Evolutionary conservation across 495 filamentous ascomycete genomes (phyloP).

Genomic region (Hypoxylon fragiforme): DNA sequence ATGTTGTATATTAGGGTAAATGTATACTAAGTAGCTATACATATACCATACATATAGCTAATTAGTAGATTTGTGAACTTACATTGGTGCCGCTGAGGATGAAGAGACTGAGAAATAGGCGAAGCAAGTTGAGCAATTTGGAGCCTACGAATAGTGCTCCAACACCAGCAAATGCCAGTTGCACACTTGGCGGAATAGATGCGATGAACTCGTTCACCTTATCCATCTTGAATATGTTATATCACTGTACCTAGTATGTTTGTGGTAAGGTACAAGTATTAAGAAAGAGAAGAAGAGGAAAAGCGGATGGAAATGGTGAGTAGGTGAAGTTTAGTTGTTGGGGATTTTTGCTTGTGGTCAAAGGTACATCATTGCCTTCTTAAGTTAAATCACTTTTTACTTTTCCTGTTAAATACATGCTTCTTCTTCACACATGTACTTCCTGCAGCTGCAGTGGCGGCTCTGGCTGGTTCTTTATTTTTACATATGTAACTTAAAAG

Average conservation of each 20-base stretch:
- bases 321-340: slow-evolving; percentile 3
- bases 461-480: too few species aligned
- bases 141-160: slow-evolving; percentile 62
- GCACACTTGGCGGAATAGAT: slow-evolving; percentile 41
- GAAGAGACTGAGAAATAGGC: slow-evolving; percentile 73
- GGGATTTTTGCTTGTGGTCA: neutral
- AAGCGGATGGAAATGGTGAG: too few species aligned
- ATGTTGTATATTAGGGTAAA: neutral
- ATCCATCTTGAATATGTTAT: slow-evolving; percentile 39
- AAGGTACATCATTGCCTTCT: neutral
- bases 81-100: slow-evolving; percentile 67
- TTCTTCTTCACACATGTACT: too few species aligned
- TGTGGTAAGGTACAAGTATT: too few species aligned
- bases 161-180: slow-evolving; percentile 50
- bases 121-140: slow-evolving; percentile 62
- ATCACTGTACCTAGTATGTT: too few species aligned
- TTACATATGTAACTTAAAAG: too few species aligned
- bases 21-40: neutral
- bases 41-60: too few species aligned
- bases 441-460: too few species aligned
- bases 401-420: too few species aligned
- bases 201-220: slow-evolving; percentile 40
- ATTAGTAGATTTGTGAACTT: too few species aligned
- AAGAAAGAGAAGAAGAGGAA: neutral
- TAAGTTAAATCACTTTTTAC: too few species aligned